Evolutionary conservation across 352 stramenopile species (phyloP).

Genomic region (Pythium plurisporium): DNA sequence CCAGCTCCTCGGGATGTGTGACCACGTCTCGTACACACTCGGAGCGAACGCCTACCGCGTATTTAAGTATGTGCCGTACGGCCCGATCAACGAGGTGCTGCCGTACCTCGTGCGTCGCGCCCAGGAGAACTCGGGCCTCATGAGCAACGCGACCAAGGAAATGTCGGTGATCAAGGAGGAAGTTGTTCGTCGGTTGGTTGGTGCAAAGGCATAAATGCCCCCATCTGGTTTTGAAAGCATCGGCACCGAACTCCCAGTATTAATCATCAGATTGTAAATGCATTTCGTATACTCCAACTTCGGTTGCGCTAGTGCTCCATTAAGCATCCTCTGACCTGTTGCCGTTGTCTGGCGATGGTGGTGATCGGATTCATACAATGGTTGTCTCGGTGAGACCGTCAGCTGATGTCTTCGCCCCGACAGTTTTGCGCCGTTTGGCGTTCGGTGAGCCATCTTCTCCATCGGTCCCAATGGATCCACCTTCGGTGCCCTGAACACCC

Average conservation of each 20-base stretch:
- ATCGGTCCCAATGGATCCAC: background rate
- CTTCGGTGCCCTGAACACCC: background rate
- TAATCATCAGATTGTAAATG: constrained; percentile 5
- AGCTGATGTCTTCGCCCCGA: background rate
- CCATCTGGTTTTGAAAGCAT: background rate
- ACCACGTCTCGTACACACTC: constrained; percentile 96
- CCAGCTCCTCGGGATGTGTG: constrained; percentile 97
- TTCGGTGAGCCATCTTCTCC: constrained; percentile 10
- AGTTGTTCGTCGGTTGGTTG: constrained; percentile 48
- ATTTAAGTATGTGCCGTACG: constrained; percentile 99
- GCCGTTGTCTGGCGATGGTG: too few species aligned
- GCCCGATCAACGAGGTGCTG: constrained; percentile 93
- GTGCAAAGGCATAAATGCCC: constrained; percentile 10
- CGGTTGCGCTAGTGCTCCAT: too few species aligned
- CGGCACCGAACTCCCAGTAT: background rate
- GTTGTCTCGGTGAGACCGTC: constrained; percentile 13
- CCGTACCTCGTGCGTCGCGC: constrained; percentile 96
- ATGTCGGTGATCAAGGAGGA: constrained; percentile 66
- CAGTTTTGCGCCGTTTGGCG: constrained; percentile 18
- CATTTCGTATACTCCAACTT: background rate
- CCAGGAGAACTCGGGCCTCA: constrained; percentile 94
- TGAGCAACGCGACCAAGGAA: constrained; percentile 80
- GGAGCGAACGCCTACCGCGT: constrained; percentile 90
- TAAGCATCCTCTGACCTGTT: too few species aligned
- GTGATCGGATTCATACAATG: constrained; percentile 1